These are phyloP conservation scores for Pneumocystis wakefieldiae DNA, from an alignment of 1,139 yeast genomes.

Conservation along the genomic window DNA sequence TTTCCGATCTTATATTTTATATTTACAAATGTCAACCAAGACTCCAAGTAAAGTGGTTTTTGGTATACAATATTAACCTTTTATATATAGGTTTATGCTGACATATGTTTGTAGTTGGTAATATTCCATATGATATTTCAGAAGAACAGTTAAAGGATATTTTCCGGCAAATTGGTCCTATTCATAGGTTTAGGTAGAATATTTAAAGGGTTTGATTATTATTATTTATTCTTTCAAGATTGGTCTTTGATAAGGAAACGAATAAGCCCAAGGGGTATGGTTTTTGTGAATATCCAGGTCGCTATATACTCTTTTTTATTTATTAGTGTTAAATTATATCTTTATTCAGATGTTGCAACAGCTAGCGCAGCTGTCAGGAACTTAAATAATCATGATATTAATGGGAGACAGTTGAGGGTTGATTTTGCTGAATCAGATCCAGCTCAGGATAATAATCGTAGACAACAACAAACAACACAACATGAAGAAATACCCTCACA, in stretches of 20 bases:
- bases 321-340: not conserved
- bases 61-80: conserved; percentile 1
- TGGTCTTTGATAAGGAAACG: conserved; percentile 73
- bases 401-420: conserved; percentile 58
- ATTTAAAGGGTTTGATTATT: not conserved
- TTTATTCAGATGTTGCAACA: conserved; percentile 39
- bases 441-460: conserved; percentile 5
- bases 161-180: conserved; percentile 55
- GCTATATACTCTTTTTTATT: not conserved
- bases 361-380: conserved; percentile 87
- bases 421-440: conserved; percentile 28
- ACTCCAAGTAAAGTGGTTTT: not conserved
- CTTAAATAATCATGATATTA: conserved; percentile 63
- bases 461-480: conserved; percentile 10
- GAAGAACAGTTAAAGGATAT: conserved; percentile 63
- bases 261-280: conserved; percentile 91
- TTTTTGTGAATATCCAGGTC: conserved; percentile 56
- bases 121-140: conserved; percentile 61
- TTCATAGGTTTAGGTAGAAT: conserved; percentile 21
- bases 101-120: conserved; percentile 43
- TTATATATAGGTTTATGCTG: conserved; percentile 1
- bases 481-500: conserved; percentile 3
- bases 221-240: conserved; percentile 36
- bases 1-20: not conserved
- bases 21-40: not conserved